phyloP scores from a whole-genome alignment of 371 early-diverging fungal species.

The Mucor indicus region DNA sequence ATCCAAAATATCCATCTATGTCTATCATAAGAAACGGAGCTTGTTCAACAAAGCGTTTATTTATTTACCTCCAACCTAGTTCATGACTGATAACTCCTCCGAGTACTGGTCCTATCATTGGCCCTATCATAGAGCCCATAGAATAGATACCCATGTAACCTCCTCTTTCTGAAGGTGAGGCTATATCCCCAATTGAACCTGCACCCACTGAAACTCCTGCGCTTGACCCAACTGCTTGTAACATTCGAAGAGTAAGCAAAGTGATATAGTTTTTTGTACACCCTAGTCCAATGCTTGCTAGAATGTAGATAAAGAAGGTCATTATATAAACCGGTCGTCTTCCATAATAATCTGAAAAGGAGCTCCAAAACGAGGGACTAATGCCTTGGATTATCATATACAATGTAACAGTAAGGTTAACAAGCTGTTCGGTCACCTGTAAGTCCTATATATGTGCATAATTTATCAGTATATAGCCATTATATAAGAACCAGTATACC shows the following conservation, averaged over 20 bases:
- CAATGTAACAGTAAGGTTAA: slow-evolving; percentile 35
- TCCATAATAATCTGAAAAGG: slow-evolving; percentile 60
- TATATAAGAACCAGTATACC: not conserved
- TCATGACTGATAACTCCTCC: slow-evolving; percentile 29
- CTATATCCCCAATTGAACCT: slow-evolving; percentile 64
- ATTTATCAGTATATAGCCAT: not conserved
- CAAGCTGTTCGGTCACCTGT: slow-evolving; percentile 6
- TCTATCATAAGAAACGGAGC: no score
- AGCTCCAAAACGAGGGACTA: slow-evolving; percentile 58
- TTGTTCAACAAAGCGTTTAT: not conserved
- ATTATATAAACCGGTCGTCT: slow-evolving; percentile 61
- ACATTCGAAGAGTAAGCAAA: slow-evolving; percentile 56
- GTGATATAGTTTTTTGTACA: slow-evolving; percentile 42
- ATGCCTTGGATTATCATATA: slow-evolving; percentile 35
- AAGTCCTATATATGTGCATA: slow-evolving; percentile 3
- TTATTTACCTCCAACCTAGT: slow-evolving; percentile 31
- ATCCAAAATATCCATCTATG: slow-evolving; percentile 61
- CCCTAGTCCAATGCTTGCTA: slow-evolving; percentile 59
- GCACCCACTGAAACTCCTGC: slow-evolving; percentile 69
- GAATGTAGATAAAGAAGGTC: slow-evolving; percentile 58
- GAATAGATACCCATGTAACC: slow-evolving; percentile 58
- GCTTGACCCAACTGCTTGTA: slow-evolving; percentile 66
- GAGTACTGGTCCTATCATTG: slow-evolving; percentile 47
- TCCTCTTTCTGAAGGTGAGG: slow-evolving; percentile 60
- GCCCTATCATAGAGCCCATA: slow-evolving; percentile 31